Conservation (phyloP, 1,284 basidiomycete species). For the Puccinia hordei region DNA sequence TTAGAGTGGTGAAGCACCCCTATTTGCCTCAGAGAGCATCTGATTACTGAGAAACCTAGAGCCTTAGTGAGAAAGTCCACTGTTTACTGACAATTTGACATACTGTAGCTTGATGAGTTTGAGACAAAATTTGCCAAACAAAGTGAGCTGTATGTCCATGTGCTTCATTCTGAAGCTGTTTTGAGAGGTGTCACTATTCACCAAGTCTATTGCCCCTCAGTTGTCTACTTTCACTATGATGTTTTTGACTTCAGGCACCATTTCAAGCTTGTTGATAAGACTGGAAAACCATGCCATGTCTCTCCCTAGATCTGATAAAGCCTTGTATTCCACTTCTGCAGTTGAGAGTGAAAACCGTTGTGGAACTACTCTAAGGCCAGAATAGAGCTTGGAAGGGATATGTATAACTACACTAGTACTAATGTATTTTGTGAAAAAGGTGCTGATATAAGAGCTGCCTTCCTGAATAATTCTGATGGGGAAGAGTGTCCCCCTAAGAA, state of each 20-base stretch:
- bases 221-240: background rate
- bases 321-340: slow-evolving; percentile 18
- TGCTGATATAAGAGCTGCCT: too few species aligned
- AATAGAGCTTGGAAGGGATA: too few species aligned
- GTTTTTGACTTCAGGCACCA: background rate
- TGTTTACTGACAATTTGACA: background rate
- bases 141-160: background rate
- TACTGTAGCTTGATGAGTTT: background rate
- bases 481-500: too few species aligned
- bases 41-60: background rate
- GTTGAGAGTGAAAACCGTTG: background rate
- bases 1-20: background rate
- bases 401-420: too few species aligned
- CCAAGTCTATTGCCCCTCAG: background rate
- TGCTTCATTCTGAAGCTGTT: background rate
- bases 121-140: background rate
- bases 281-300: slow-evolving; percentile 1
- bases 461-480: too few species aligned
- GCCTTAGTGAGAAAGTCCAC: background rate
- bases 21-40: background rate
- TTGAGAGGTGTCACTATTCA: background rate
- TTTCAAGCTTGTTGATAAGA: background rate
- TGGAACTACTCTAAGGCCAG: too few species aligned
- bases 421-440: too few species aligned
- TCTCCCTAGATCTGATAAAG: background rate